These are phyloP conservation scores for Kwoniella mangroviensis DNA, from an alignment of 768 basidiomycete species.

Conservation along the genomic window DNA sequence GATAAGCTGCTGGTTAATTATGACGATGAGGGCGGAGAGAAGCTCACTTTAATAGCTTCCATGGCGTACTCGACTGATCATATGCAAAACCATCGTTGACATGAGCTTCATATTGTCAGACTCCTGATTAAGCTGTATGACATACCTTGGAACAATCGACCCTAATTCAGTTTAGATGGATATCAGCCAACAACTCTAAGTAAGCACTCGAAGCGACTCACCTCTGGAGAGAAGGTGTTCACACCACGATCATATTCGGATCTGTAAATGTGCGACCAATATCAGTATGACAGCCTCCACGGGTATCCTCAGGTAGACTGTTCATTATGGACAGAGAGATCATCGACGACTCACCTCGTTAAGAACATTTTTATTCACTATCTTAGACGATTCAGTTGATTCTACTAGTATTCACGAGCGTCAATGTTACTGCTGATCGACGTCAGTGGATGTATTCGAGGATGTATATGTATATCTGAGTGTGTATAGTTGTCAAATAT, in stretches of 20 bases:
- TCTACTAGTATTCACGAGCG: too few species aligned
- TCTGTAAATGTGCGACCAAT: constrained; percentile 24
- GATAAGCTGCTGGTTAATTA: too few species aligned
- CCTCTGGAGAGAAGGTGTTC: constrained; percentile 94
- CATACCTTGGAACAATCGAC: constrained; percentile 94
- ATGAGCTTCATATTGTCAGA: neutral
- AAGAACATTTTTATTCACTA: constrained; percentile 47
- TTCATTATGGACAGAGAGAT: neutral
- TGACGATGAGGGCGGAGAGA: too few species aligned
- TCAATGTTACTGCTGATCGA: neutral
- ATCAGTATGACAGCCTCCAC: neutral
- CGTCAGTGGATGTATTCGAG: too few species aligned
- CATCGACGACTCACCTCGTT: constrained; percentile 42
- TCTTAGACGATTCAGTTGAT: neutral
- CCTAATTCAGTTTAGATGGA: constrained; percentile 59
- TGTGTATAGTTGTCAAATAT: too few species aligned
- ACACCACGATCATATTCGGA: constrained; percentile 80
- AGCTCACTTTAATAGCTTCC: constrained; percentile 91
- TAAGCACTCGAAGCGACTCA: constrained; percentile 23
- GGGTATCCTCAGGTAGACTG: neutral
- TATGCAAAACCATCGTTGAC: constrained; percentile 14
- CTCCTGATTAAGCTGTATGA: neutral
- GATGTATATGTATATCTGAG: too few species aligned
- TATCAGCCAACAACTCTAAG: too few species aligned
- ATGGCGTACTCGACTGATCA: constrained; percentile 94